Base-by-base conservation (phyloP, 495 filamentous ascomycete species). In the Physcia stellaris region DNA sequence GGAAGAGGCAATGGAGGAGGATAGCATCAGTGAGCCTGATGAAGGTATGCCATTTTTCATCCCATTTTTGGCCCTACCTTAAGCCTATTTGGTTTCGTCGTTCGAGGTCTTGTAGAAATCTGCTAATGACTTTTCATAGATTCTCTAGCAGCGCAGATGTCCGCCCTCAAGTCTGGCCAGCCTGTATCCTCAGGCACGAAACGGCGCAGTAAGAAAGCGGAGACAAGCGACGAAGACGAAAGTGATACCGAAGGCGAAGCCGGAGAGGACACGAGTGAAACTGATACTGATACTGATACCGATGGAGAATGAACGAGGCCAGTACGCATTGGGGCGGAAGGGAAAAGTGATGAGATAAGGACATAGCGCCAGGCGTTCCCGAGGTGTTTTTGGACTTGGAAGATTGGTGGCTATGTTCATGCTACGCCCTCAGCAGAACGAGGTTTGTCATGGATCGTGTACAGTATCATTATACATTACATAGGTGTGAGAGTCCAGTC, bases 1-100 rank as follows among this genome's bases (percentile, higher is more conserved):
- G 13, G 77, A 70, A 22, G 75, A 77, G 37, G 74, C 93, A 52
- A 73, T 74, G 31, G 81, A 79, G 12, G 83, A 85, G 43, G 90
- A 95, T 50, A 88, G 95, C 50, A 95, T 95, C 46, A 92, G 83
- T 56, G 90, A 98, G 57, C 88, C 92, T 6, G 90, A 96, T 53
- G 90, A 95, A 66, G 90, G 90, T 93, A 67, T 65, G 76, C 61
- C 36, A 35, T 26, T 40, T 32, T 41, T 34, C 27, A 30, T 29
- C 22, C 17, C 22, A 23, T 23, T 37, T 21, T 30, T 9, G 21
- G 41, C 24, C 2, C 24, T 24, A 17, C 10, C 7, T 34, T 7
- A 7, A 10, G 9, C 16, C 7, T 9, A 7, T 9, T 34, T 9
- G 29, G 24, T 16, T 23, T 4, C 7, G 13, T 16, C 24, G 19